A percentile compares a stretch with the other conserved stretches of the same genome.
phyloP scores from a whole-genome alignment of 106 monocot species.

The Acorus calamus region DNA sequence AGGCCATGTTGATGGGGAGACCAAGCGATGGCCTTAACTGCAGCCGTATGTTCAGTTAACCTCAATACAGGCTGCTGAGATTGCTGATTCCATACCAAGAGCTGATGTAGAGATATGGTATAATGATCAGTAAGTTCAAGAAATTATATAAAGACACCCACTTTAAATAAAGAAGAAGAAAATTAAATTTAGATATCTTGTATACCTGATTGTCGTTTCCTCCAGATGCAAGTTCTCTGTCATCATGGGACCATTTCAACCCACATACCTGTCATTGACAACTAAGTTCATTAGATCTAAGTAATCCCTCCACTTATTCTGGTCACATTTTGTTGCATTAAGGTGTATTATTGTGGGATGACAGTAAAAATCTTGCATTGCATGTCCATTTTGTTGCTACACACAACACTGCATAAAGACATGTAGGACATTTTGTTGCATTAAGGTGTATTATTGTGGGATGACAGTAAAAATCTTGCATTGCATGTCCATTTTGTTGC shows the following conservation, averaged over 20 bases:
- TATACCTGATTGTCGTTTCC: constrained; percentile 94
- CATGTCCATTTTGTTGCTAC: background rate
- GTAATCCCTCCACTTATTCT: no score
- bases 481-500: no score
- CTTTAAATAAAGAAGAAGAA: background rate
- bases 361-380: no score
- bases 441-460: no score
- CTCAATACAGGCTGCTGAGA: constrained; percentile 60
- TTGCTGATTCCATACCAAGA: constrained; percentile 81
- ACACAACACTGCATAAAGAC: background rate
- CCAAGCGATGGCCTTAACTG: constrained; percentile 99
- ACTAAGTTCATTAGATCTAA: no score
- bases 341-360: no score
- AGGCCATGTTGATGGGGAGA: constrained; percentile 90
- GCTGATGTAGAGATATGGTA: constrained; percentile 22
- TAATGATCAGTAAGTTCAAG: background rate
- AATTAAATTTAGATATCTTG: background rate
- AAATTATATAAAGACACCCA: background rate
- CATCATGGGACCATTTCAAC: constrained; percentile 95
- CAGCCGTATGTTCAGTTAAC: constrained; percentile 86
- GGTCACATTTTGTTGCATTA: no score
- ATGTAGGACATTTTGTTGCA: no score
- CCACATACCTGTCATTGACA: constrained; percentile 64
- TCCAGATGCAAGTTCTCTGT: constrained; percentile 88
- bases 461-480: no score